These are phyloP conservation scores for Aspergillus sp. DNA, from an alignment of 2,329 filamentous ascomycete genomes.

Conservation along the genomic window DNA sequence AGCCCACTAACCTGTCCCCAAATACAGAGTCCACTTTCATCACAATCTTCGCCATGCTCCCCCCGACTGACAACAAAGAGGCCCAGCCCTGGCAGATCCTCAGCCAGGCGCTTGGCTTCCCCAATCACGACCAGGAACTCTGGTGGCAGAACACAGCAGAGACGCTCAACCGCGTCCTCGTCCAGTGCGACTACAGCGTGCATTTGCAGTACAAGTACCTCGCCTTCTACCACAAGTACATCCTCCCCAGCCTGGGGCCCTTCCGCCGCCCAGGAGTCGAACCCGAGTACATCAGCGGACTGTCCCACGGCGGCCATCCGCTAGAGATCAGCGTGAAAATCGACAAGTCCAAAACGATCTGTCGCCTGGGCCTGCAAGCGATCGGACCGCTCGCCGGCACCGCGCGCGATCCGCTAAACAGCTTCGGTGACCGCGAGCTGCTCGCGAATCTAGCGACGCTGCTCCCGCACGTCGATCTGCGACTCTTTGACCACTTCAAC, in stretches of 20 bases:
- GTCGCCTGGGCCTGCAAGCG: neutral
- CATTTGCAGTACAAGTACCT: slow-evolving; percentile 2
- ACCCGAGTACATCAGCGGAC: neutral
- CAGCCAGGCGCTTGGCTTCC: neutral
- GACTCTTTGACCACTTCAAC: slow-evolving; percentile 1
- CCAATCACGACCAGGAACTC: neutral
- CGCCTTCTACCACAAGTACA: neutral
- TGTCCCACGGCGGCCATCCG: slow-evolving; percentile 1
- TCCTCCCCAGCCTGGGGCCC: neutral
- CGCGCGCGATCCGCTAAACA: neutral
- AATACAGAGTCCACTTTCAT: no score
- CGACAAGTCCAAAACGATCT: neutral
- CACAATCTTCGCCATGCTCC: neutral
- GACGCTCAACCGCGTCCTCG: neutral
- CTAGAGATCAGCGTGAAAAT: slow-evolving; percentile 2
- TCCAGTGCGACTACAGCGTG: neutral
- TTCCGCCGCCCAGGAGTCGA: slow-evolving; percentile 2
- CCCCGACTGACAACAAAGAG: neutral
- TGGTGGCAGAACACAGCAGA: slow-evolving; percentile 1
- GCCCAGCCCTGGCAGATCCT: neutral
- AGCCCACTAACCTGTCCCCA: no score
- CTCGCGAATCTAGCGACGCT: neutral
- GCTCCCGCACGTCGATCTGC: slow-evolving; percentile 1
- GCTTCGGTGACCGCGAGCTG: neutral
- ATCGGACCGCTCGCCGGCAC: neutral